phyloP scores from a whole-genome alignment of 2,329 filamentous ascomycete genomes.

The Cladorrhinum sp. region DNA sequence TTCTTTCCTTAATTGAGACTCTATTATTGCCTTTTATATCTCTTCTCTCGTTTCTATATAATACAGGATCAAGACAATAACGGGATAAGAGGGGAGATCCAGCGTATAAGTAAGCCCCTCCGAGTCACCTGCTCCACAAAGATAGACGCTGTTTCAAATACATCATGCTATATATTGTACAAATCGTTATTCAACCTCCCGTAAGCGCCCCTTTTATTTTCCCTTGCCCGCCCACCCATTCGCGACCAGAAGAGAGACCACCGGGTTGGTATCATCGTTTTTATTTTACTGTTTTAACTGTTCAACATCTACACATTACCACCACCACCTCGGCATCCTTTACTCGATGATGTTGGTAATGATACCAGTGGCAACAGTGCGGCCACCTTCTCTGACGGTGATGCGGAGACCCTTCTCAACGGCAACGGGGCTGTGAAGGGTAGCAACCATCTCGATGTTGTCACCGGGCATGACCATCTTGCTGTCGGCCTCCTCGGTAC shows the following conservation, averaged over 20 bases:
- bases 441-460: constrained; percentile 95
- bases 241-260: constrained; percentile 2
- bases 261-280: not conserved
- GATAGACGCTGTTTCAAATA: constrained; percentile 22
- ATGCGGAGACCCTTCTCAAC: constrained; percentile 91
- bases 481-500: constrained; percentile 64
- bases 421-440: constrained; percentile 80
- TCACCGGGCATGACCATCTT: constrained; percentile 97
- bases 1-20: constrained; percentile 6
- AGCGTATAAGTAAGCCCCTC: constrained; percentile 20
- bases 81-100: constrained; percentile 30
- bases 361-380: constrained; percentile 80
- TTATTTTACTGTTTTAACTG: constrained; percentile 7
- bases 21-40: constrained; percentile 23
- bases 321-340: constrained; percentile 24
- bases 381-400: constrained; percentile 96
- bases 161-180: constrained; percentile 25
- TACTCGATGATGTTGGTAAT: constrained; percentile 69
- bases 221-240: constrained; percentile 10
- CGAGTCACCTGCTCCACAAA: constrained; percentile 17
- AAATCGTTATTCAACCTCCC: constrained; percentile 14
- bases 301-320: constrained; percentile 8
- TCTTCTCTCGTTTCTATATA: constrained; percentile 27
- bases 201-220: constrained; percentile 9
- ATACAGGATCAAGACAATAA: constrained; percentile 29